Percentiles rank a stretch among this genome's conserved stretches.
Conservation (phyloP, 345 rosid genomes). For the Linum trigynum region DNA sequence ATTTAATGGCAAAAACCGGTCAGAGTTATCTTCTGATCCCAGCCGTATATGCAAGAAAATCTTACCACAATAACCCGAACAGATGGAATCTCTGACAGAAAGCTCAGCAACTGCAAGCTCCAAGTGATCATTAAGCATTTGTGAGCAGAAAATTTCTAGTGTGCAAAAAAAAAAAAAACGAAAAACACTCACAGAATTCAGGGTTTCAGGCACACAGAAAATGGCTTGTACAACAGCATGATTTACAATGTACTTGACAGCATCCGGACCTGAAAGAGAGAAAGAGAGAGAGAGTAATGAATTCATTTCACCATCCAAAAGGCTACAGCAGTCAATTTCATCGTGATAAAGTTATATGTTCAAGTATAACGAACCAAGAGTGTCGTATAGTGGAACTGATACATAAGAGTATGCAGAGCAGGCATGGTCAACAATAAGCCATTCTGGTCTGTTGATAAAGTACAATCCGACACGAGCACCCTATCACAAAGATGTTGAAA, state of each 20-base stretch:
- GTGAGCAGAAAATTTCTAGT: slow-evolving; percentile 7
- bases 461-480: slow-evolving; percentile 78
- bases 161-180: background rate
- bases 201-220: slow-evolving; percentile 80
- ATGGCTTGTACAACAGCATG: slow-evolving; percentile 78
- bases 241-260: slow-evolving; percentile 76
- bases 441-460: slow-evolving; percentile 91
- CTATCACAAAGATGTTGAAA: slow-evolving; percentile 24
- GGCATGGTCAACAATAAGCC: slow-evolving; percentile 93
- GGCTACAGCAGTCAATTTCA: background rate
- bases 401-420: slow-evolving; percentile 79
- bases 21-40: background rate
- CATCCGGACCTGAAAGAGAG: slow-evolving; percentile 74
- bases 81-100: slow-evolving; percentile 75
- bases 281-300: slow-evolving; percentile 21
- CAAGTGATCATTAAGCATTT: slow-evolving; percentile 15
- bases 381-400: slow-evolving; percentile 95
- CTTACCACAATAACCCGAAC: slow-evolving; percentile 80
- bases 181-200: slow-evolving; percentile 48
- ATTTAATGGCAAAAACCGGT: slow-evolving; percentile 1
- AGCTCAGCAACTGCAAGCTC: slow-evolving; percentile 66
- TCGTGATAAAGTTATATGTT: slow-evolving; percentile 5
- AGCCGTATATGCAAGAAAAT: background rate
- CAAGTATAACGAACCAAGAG: slow-evolving; percentile 55
- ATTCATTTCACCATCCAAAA: slow-evolving; percentile 9